A percentile compares a stretch with the other conserved stretches of the same genome.
Conservation (phyloP, 2,329 filamentous ascomycete species). For the Lachnellula subtilissima region DNA sequence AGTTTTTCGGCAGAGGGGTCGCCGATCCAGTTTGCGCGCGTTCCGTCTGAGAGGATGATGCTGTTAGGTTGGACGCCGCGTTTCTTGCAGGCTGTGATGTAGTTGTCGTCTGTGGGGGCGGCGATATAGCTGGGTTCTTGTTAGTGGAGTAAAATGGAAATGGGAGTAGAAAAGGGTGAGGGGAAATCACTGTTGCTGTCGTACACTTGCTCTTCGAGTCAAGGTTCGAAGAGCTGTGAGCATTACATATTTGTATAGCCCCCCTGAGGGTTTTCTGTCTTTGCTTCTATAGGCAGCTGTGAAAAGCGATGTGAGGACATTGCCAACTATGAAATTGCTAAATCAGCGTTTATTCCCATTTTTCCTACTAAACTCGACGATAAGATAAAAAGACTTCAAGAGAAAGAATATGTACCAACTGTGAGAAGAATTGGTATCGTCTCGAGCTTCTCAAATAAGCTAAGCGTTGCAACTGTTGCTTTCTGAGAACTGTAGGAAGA, state of each 20-base stretch:
- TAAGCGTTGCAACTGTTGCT: constrained; percentile 8
- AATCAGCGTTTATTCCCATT: background rate
- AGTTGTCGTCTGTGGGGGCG: constrained; percentile 21
- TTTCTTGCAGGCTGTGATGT: constrained; percentile 23
- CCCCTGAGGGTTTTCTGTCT: constrained; percentile 7
- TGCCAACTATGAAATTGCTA: constrained; percentile 11
- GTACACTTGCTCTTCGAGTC: constrained; percentile 9
- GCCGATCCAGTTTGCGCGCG: constrained; percentile 44
- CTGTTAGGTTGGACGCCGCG: constrained; percentile 16
- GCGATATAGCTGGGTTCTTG: constrained; percentile 15
- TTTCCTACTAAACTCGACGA: too few species aligned
- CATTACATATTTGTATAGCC: constrained; percentile 18
- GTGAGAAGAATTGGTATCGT: constrained; percentile 12
- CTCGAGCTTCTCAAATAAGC: constrained; percentile 23
- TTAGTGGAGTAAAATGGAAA: background rate
- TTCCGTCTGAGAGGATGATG: constrained; percentile 33
- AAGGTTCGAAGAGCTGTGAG: constrained; percentile 16
- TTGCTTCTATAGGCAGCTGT: constrained; percentile 16
- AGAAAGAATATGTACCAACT: constrained; percentile 11
- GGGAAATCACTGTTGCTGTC: constrained; percentile 21
- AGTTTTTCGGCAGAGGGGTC: constrained; percentile 34
- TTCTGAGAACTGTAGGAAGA: constrained; percentile 22
- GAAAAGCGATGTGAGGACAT: constrained; percentile 14
- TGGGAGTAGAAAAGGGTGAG: background rate
- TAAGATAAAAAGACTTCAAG: background rate